phyloP scores from a whole-genome alignment of 768 basidiomycete genomes.

The Porpolomopsis calyptriformis region DNA sequence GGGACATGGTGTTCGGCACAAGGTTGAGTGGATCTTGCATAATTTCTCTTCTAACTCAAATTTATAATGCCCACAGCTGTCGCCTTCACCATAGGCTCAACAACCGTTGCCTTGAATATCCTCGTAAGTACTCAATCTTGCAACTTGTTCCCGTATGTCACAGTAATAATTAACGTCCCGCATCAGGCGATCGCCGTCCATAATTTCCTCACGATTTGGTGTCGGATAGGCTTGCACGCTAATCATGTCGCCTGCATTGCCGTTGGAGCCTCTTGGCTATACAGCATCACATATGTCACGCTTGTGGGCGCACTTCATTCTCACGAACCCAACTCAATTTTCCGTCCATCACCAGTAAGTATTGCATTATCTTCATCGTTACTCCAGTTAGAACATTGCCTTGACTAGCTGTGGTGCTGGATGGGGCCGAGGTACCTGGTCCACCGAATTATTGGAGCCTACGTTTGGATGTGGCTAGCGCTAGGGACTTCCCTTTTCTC shows the following conservation, averaged over 20 bases:
- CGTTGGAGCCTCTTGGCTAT: conserved; percentile 23
- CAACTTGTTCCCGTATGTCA: background rate
- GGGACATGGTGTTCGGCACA: conserved; percentile 4
- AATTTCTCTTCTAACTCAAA: background rate
- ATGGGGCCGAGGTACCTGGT: conserved; percentile 2
- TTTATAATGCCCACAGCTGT: background rate
- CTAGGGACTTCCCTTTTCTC: background rate
- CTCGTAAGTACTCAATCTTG: conserved; percentile 4
- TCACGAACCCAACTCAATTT: background rate
- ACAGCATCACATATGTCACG: background rate
- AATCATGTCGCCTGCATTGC: conserved; percentile 10
- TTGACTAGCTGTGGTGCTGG: conserved; percentile 8
- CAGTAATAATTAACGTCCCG: background rate
- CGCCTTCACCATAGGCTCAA: background rate
- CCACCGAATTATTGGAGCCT: conserved; percentile 2
- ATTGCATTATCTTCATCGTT: background rate
- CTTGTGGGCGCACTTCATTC: background rate
- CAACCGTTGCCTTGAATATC: conserved; percentile 3
- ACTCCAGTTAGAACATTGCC: background rate
- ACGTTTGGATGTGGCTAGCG: conserved; percentile 7
- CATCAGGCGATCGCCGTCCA: conserved; percentile 7
- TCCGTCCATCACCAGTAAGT: conserved; percentile 4
- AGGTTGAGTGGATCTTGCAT: background rate
- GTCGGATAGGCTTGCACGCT: conserved; percentile 2
- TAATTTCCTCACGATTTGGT: conserved; percentile 8